Evolutionary conservation across 306 rosid genomes (phyloP).

Genomic region (Trifolium fragiferum): DNA sequence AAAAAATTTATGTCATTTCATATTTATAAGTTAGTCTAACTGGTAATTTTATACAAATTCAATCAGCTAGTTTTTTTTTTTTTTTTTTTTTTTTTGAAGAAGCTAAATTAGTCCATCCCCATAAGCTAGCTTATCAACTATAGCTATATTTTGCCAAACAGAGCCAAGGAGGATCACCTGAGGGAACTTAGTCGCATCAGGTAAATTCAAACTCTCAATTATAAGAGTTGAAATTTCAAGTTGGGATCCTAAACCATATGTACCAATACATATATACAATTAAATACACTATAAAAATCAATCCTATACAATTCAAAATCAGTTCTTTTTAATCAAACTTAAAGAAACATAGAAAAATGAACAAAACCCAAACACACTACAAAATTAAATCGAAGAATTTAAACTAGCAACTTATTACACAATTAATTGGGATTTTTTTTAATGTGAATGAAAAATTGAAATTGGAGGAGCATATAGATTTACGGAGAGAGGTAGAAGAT

Average conservation of each 20-base stretch:
- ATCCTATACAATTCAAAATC: conserved; percentile 23
- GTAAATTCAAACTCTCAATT: neutral
- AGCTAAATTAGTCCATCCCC: too few relatives aligned
- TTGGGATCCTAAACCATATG: neutral
- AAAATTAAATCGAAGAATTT: conserved; percentile 15
- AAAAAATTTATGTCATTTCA: too few relatives aligned
- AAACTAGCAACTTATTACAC: neutral
- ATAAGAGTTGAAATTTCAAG: neutral
- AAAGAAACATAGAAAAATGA: conserved; percentile 5
- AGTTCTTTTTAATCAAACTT: neutral
- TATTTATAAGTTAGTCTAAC: too few relatives aligned
- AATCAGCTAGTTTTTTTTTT: too few relatives aligned
- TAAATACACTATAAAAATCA: neutral
- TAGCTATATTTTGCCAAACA: too few relatives aligned
- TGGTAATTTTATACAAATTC: too few relatives aligned
- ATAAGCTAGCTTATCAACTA: too few relatives aligned
- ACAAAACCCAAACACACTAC: conserved; percentile 15
- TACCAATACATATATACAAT: neutral
- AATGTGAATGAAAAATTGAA: neutral
- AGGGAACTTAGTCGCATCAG: neutral
- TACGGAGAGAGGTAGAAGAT: conserved; percentile 75
- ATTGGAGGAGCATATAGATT: conserved; percentile 51
- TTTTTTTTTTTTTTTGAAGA: too few relatives aligned
- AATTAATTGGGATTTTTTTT: neutral
- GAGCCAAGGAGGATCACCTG: too few relatives aligned